Percentiles rank a stretch among this genome's conserved stretches.
Evolutionary conservation across 345 rosid species (phyloP).

Genomic region (Brassica rapa): DNA sequence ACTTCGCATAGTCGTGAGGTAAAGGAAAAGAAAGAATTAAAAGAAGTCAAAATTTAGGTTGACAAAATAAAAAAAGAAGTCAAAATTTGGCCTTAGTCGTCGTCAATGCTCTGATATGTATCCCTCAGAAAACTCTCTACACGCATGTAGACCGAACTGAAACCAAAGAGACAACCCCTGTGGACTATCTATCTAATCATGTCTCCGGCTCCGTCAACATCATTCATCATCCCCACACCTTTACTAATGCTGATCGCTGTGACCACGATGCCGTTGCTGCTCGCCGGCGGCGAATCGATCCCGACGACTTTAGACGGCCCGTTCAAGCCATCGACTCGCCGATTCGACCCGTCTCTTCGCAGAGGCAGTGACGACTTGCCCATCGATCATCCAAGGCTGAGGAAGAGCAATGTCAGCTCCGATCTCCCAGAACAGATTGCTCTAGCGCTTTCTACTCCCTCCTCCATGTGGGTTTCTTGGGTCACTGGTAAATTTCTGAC

Average conservation of each 20-base stretch:
- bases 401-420: conserved; percentile 56
- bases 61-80: not conserved
- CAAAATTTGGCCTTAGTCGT: not conserved
- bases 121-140: not conserved
- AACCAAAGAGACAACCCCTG: not conserved
- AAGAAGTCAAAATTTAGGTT: too few relatives aligned
- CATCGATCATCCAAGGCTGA: conserved; percentile 65
- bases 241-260: not conserved
- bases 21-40: too few relatives aligned
- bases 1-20: too few relatives aligned
- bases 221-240: not conserved
- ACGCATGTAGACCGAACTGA: not conserved
- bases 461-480: conserved; percentile 93
- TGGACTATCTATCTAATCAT: conserved; percentile 2
- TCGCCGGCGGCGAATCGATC: conserved; percentile 33
- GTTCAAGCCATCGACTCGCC: conserved; percentile 61
- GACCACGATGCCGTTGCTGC: not conserved
- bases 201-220: not conserved
- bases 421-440: conserved; percentile 74
- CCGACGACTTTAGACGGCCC: conserved; percentile 84
- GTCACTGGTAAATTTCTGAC: conserved; percentile 57
- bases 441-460: conserved; percentile 65
- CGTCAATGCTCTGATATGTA: not conserved
- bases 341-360: conserved; percentile 73
- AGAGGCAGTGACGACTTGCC: conserved; percentile 80